Conservation (phyloP, 305 asterid species). For the Caryopteris hybrid region DNA sequence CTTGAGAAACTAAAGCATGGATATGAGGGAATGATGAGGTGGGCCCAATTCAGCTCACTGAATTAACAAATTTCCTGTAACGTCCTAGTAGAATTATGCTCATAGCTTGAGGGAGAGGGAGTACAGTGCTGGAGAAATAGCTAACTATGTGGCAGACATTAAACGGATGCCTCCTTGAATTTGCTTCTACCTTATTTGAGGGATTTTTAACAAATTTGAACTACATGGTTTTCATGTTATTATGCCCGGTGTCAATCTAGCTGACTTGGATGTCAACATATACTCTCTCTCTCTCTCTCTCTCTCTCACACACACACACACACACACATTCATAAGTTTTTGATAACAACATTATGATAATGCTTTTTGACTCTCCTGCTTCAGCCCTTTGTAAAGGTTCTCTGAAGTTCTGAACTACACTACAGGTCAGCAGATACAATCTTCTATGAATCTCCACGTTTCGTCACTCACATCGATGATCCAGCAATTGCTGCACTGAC, state of each 20-base stretch:
- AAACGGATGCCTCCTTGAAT: background rate
- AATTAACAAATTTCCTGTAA: too few relatives aligned
- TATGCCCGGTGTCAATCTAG: too few relatives aligned
- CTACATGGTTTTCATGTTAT: background rate
- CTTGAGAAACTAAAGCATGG: too few relatives aligned
- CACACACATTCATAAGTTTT: too few relatives aligned
- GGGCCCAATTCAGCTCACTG: background rate
- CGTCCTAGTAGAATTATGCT: too few relatives aligned
- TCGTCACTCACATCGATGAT: conserved; percentile 95
- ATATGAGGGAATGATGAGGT: background rate
- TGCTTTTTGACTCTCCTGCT: background rate
- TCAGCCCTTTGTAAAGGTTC: background rate
- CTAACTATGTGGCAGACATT: too few relatives aligned
- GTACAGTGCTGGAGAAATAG: too few relatives aligned
- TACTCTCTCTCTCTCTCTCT: too few relatives aligned
- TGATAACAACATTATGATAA: too few relatives aligned
- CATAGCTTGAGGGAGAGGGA: too few relatives aligned
- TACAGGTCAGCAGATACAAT: conserved; percentile 69
- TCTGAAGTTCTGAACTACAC: conserved; percentile 8
- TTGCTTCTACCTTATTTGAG: background rate
- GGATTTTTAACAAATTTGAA: background rate
- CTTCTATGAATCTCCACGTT: conserved; percentile 88
- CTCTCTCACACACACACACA: too few relatives aligned
- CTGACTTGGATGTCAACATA: too few relatives aligned
- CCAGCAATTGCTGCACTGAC: conserved; percentile 94